A percentile compares a stretch with the other conserved stretches of the same genome.
Conservation (phyloP, 805 yeast genomes). For the Barnettozyma wickerhamii region DNA sequence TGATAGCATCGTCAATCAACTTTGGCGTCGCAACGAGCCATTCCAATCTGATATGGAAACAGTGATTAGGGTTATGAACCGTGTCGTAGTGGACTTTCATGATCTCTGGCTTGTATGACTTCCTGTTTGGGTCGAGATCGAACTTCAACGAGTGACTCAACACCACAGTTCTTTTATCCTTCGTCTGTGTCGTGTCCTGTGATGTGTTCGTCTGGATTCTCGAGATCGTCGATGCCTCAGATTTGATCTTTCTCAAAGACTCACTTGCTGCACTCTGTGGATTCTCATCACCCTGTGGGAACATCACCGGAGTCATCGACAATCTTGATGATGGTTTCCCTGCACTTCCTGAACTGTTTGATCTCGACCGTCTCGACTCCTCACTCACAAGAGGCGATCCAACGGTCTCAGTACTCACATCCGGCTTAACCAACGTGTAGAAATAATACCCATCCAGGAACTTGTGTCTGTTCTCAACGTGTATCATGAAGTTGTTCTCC, state of each 20-base stretch:
- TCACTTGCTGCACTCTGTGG: slow-evolving; percentile 1
- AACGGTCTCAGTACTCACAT: background rate
- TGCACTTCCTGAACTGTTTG: slow-evolving; percentile 10
- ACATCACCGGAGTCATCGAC: slow-evolving; percentile 17
- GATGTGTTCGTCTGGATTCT: slow-evolving; percentile 6
- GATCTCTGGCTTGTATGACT: slow-evolving; percentile 74
- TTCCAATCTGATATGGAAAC: slow-evolving; percentile 85
- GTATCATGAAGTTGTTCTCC: slow-evolving; percentile 68
- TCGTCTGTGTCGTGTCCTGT: background rate
- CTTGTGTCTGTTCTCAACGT: slow-evolving; percentile 78
- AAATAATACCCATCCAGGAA: slow-evolving; percentile 93
- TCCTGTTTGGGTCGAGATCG: slow-evolving; percentile 69
- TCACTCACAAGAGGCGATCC: background rate
- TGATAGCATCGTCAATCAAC: slow-evolving; percentile 72
- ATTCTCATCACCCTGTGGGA: slow-evolving; percentile 10
- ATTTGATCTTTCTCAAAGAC: slow-evolving; percentile 13
- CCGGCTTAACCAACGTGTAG: slow-evolving; percentile 47
- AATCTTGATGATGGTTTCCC: slow-evolving; percentile 12
- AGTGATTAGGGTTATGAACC: slow-evolving; percentile 91
- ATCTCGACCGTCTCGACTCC: slow-evolving; percentile 7
- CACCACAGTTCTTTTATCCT: slow-evolving; percentile 35
- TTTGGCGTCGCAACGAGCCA: slow-evolving; percentile 92
- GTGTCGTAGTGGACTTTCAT: slow-evolving; percentile 84
- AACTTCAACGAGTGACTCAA: slow-evolving; percentile 63
- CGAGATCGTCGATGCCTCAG: slow-evolving; percentile 8